A percentile compares a stretch with the other conserved stretches of the same genome.
Evolutionary conservation across 1,139 yeast genomes (phyloP).

Genomic region (Ogataea hybrid): DNA sequence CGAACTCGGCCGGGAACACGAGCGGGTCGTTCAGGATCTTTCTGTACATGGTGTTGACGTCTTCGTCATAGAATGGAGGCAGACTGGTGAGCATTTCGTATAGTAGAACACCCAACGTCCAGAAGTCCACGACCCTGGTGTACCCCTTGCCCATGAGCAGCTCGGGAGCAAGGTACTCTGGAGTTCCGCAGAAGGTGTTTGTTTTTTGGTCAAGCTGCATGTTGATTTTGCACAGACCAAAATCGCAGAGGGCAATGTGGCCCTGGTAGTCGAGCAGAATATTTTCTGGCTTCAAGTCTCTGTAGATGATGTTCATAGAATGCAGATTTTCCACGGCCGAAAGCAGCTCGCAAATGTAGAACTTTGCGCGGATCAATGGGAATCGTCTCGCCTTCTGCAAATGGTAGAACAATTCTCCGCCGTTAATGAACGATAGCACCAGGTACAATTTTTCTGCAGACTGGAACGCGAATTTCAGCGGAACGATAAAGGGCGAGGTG

Average conservation of each 20-base stretch:
- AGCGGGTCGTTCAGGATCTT: slow-evolving; percentile 88
- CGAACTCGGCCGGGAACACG: slow-evolving; percentile 85
- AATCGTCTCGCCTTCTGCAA: slow-evolving; percentile 89
- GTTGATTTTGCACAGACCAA: slow-evolving; percentile 91
- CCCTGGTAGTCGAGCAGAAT: slow-evolving; percentile 93
- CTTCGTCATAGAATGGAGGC: slow-evolving; percentile 95
- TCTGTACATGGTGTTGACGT: slow-evolving; percentile 90
- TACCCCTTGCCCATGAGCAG: slow-evolving; percentile 88
- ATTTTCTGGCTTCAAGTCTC: slow-evolving; percentile 96
- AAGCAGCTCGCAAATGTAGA: slow-evolving; percentile 89
- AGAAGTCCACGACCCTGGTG: slow-evolving; percentile 94
- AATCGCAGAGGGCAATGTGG: slow-evolving; percentile 95
- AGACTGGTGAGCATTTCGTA: slow-evolving; percentile 97
- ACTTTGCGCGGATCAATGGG: slow-evolving; percentile 83
- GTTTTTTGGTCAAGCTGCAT: slow-evolving; percentile 73
- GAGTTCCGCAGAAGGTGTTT: slow-evolving; percentile 95
- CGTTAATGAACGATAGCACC: slow-evolving; percentile 90
- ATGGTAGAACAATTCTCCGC: slow-evolving; percentile 96
- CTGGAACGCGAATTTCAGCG: slow-evolving; percentile 92
- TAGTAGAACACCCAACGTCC: slow-evolving; percentile 92
- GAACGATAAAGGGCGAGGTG: slow-evolving; percentile 97
- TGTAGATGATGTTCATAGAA: slow-evolving; percentile 84
- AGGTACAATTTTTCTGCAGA: slow-evolving; percentile 90
- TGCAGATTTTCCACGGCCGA: slow-evolving; percentile 92
- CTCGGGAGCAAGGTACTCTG: slow-evolving; percentile 96